Base-by-base conservation (phyloP, 164 flowering plant genomes). In the Sedum album region DNA sequence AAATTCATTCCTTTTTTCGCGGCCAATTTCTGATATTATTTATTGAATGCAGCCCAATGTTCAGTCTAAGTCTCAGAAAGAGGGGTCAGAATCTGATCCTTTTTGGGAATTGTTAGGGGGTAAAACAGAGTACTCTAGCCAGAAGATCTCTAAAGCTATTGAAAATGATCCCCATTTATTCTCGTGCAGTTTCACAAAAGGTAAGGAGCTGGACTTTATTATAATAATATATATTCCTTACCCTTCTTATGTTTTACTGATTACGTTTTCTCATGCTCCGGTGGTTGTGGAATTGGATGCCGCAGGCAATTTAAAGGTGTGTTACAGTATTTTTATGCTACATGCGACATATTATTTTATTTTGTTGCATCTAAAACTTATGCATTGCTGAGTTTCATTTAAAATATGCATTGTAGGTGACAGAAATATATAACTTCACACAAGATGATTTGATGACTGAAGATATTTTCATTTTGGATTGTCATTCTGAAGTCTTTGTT, bases 361-460 rank as follows among this genome's bases (percentile, higher is more conserved):
- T 26, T 8, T 1, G 60, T 23, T 23, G 60, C 10, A 7, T 31
- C 25, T 38, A 9, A 5, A 64, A 10, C 42, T 62, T 21, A 41
- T 41, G 46, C 46, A 7, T 11, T 7, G 11, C 15, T 21, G 57
- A 51, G 10, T 51, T 21, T n/a, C 6, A 35, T 35, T 35, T 35
- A 3, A 35, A 3, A 7, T 35, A 35, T 67, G 60, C 35, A 17
- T 76, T 82, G 75, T 88, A 95, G 99, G 91, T 88, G 71, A 80
- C 79, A 11, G 97, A 92, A 79, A 84, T 95, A 67, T 85, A 79
- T 79, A 95, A 85, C 76, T 95, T 92, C 76, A 69, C 82, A 67
- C 99, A 95, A 75, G 99, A 95, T 71, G 99, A 95, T 84, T 75
- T 95, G 83, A 92, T 92, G 97, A 90, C 99, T 5, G 99, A 95